Base-by-base conservation (phyloP, 495 filamentous ascomycete genomes). In the Penicillium salamii region DNA sequence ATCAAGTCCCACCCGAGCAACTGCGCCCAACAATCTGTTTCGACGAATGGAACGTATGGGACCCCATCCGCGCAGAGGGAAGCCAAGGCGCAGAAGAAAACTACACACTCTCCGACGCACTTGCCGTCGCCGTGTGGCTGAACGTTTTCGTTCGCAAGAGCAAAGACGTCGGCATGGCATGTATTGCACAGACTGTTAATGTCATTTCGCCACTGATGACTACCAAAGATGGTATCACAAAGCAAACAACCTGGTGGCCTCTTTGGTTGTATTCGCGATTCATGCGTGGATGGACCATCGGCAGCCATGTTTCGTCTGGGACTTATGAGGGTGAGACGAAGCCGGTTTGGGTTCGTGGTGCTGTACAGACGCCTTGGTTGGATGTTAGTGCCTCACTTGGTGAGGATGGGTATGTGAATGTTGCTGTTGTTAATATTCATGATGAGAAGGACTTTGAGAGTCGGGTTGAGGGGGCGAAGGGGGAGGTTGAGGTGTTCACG, bases 11-110 rank as follows among this genome's bases (percentile, higher is more conserved):
- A 0, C 68, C 77, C 2, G 66, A 72, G 3, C 77, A 81, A 21
- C 78, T 78, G 11, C 66, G 74, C 9, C 83, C 80, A 12, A 85
- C 74, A 31, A 88, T 91, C 63, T 90, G 87, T 67, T 90, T 90
- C 62, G 88, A 91, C 63, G 87, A 90, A 65, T 90, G 88, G 87
- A 89, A 91, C 65, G 86, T 90, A 11, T 90, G 87, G 88, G 87
- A 90, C 59, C 86, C 86, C 6, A 71, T 78, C 31, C 79, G 87
- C 19, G 87, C 88, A 1, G 83, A 82, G 3, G 86, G 85, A 33
- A 82, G 84, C 52, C 65, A 74, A 42, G 85, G 85, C 15, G 85
- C 80, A 1, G 85, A 88, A 63, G 83, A 89, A 59, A 66, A 63
- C 57, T 90, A 91, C 65, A 89, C 85, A 0, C 77, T 90, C 13